These are phyloP conservation scores for Leccinum huronense DNA, from an alignment of 1,284 basidiomycete genomes.

Conservation along the genomic window DNA sequence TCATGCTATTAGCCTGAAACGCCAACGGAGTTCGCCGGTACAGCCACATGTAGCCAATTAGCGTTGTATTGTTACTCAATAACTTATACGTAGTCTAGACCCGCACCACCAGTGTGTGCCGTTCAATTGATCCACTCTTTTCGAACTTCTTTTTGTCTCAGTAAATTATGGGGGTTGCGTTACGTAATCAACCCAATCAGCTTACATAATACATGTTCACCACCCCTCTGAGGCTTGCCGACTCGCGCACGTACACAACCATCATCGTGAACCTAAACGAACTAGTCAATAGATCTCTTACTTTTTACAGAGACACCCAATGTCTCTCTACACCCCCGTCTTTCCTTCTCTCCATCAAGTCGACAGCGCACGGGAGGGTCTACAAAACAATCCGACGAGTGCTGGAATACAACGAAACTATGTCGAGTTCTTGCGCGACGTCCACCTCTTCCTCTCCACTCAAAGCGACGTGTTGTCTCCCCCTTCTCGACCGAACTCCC, in stretches of 20 bases:
- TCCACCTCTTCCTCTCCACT: slow-evolving; percentile 35
- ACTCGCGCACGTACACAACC: neutral
- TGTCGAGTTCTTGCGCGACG: slow-evolving; percentile 30
- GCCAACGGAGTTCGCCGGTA: neutral
- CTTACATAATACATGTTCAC: slow-evolving; percentile 20
- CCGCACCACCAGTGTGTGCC: neutral
- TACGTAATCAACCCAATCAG: slow-evolving; percentile 8
- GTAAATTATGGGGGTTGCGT: neutral
- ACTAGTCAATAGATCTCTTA: slow-evolving; percentile 1
- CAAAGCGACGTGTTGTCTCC: slow-evolving; percentile 34
- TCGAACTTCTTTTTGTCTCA: neutral
- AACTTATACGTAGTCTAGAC: neutral
- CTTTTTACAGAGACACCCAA: slow-evolving; percentile 11
- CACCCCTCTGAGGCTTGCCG: neutral
- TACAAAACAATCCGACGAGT: neutral
- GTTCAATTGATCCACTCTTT: neutral
- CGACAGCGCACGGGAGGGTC: slow-evolving; percentile 9
- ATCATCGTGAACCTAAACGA: neutral
- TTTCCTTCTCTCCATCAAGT: slow-evolving; percentile 28
- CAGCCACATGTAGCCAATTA: slow-evolving; percentile 1
- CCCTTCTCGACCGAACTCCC: slow-evolving; percentile 30
- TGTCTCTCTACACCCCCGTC: slow-evolving; percentile 38
- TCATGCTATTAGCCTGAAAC: neutral
- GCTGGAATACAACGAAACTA: slow-evolving; percentile 23
- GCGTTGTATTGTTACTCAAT: slow-evolving; percentile 1